A percentile compares a stretch with the other conserved stretches of the same genome.
These are phyloP conservation scores for Fragilaria radians DNA, from an alignment of 108 stramenopile genomes.

Conservation along the genomic window DNA sequence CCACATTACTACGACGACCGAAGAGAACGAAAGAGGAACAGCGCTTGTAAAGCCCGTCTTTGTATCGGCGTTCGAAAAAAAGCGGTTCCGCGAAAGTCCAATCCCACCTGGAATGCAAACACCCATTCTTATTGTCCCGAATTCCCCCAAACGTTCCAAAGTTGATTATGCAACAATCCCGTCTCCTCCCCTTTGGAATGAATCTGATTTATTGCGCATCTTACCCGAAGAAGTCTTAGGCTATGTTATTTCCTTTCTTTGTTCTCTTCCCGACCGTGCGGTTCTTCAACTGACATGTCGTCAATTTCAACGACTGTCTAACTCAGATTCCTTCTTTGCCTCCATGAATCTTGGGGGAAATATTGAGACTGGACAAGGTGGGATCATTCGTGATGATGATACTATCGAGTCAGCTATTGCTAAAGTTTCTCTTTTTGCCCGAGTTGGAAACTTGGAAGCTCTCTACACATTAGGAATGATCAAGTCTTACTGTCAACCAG, in stretches of 20 bases:
- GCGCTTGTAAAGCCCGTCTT: too few species aligned
- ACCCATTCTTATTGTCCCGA: neutral
- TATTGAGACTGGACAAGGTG: constrained; percentile 29
- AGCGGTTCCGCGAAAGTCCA: constrained; percentile 2
- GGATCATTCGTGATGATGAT: constrained; percentile 43
- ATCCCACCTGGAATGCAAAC: neutral
- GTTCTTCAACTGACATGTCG: constrained; percentile 55
- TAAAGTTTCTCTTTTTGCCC: constrained; percentile 38
- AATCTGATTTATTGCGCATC: neutral
- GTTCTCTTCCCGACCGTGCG: constrained; percentile 43
- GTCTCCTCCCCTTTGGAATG: neutral
- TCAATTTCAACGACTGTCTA: constrained; percentile 48
- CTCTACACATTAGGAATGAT: constrained; percentile 85
- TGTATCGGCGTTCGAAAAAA: too few species aligned
- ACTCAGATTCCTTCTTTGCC: constrained; percentile 47
- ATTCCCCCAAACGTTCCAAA: neutral
- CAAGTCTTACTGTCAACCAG: constrained; percentile 70
- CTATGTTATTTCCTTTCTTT: constrained; percentile 52
- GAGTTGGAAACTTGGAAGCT: constrained; percentile 68
- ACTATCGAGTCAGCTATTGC: constrained; percentile 37
- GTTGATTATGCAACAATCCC: neutral
- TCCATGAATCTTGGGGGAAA: constrained; percentile 53
- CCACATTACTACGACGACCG: too few species aligned
- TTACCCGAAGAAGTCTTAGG: constrained; percentile 46
- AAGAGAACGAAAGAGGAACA: too few species aligned